phyloP scores from a whole-genome alignment of 2,329 filamentous ascomycete genomes.

The Penicillium sp. region DNA sequence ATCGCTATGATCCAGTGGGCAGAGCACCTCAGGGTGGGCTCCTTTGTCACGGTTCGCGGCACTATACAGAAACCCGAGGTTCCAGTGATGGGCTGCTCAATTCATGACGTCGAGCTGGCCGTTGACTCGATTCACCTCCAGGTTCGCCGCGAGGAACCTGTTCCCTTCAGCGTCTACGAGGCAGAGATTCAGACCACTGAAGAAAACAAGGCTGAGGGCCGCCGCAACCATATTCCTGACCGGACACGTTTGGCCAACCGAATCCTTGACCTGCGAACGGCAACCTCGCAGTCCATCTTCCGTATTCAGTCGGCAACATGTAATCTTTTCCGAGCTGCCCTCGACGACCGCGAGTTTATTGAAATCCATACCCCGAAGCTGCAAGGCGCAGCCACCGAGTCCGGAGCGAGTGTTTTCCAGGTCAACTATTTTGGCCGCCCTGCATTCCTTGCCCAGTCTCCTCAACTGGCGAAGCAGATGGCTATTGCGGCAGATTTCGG shows the following conservation, averaged over 20 bases:
- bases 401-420: conserved; percentile 85
- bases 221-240: conserved; percentile 63
- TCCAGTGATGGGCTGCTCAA: conserved; percentile 69
- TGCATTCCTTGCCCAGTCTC: conserved; percentile 87
- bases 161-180: conserved; percentile 69
- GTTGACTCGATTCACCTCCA: conserved; percentile 66
- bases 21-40: conserved; percentile 75
- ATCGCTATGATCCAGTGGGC: conserved; percentile 82
- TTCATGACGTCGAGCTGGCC: conserved; percentile 73
- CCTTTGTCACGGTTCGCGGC: conserved; percentile 73
- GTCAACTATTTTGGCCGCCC: conserved; percentile 86
- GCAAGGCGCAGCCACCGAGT: conserved; percentile 86
- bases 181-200: conserved; percentile 61
- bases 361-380: conserved; percentile 94
- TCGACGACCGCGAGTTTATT: conserved; percentile 76
- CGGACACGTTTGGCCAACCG: conserved; percentile 74
- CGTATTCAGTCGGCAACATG: conserved; percentile 78
- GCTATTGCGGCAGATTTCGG: conserved; percentile 84
- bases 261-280: conserved; percentile 80
- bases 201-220: conserved; percentile 55
- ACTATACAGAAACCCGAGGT: conserved; percentile 70
- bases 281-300: conserved; percentile 82
- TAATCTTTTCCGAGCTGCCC: conserved; percentile 71
- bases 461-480: conserved; percentile 92
- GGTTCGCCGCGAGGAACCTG: conserved; percentile 58